Evolutionary conservation across 1,284 basidiomycete genomes (phyloP).

Genomic region (Ganoderma resinaceum): DNA sequence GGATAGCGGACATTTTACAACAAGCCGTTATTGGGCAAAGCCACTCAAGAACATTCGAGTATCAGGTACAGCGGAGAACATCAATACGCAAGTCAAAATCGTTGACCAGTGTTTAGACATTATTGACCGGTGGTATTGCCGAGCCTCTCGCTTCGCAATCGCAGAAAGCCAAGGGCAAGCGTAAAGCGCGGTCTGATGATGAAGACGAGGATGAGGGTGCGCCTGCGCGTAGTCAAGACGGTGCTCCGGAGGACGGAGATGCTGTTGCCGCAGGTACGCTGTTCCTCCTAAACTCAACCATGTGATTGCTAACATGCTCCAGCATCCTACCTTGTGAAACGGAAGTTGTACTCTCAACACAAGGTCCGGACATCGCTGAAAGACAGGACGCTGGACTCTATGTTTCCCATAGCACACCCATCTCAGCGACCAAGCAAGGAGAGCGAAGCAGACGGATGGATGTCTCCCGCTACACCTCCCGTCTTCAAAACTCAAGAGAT

Average conservation of each 20-base stretch:
- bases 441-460: conserved; percentile 10
- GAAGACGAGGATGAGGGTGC: conserved; percentile 40
- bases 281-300: too few relatives aligned
- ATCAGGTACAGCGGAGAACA: conserved; percentile 65
- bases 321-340: conserved; percentile 27
- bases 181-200: conserved; percentile 43
- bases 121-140: conserved; percentile 61
- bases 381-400: conserved; percentile 92
- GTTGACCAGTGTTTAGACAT: conserved; percentile 51
- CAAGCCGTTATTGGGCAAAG: conserved; percentile 70
- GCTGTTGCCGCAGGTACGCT: neutral
- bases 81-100: too few relatives aligned
- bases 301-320: neutral
- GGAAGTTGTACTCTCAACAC: conserved; percentile 78
- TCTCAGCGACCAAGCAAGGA: conserved; percentile 41
- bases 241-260: conserved; percentile 5
- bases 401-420: conserved; percentile 76
- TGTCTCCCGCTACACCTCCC: conserved; percentile 16
- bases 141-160: conserved; percentile 47
- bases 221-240: neutral
- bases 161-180: conserved; percentile 55
- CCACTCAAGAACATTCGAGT: conserved; percentile 79
- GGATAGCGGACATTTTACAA: conserved; percentile 80
- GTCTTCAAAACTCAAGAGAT: conserved; percentile 59
- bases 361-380: conserved; percentile 92